Evolutionary conservation across 306 rosid genomes (phyloP).

Genomic region (Benincasa hispida): DNA sequence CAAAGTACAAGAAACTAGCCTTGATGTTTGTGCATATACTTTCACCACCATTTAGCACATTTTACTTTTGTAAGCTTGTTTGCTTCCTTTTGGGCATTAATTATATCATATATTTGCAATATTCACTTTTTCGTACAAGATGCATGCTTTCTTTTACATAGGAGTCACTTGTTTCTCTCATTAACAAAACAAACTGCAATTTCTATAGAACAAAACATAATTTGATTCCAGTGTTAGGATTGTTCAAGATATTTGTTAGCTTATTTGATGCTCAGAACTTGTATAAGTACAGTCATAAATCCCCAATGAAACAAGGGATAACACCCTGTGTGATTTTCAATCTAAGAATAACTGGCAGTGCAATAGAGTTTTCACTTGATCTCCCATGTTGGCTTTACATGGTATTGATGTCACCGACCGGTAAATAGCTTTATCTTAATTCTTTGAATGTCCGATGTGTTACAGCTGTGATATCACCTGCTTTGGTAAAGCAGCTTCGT

Average conservation of each 20-base stretch:
- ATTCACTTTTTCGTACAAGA: not conserved
- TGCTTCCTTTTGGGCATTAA: too few relatives aligned
- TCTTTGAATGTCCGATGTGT: constrained; percentile 7
- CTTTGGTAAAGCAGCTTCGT: constrained; percentile 1
- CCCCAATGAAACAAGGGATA: not conserved
- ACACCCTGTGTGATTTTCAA: not conserved
- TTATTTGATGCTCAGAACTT: not conserved
- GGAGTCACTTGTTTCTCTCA: not conserved
- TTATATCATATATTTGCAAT: not conserved
- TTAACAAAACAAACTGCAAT: not conserved
- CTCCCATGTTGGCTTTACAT: not conserved
- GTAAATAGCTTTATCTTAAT: constrained; percentile 5
- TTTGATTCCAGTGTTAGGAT: not conserved
- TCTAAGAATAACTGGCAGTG: not conserved
- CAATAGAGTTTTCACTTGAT: not conserved
- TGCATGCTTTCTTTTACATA: not conserved
- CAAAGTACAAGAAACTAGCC: not conserved
- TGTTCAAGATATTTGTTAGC: not conserved
- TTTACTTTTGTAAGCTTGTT: too few relatives aligned
- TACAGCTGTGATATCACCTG: constrained; percentile 45
- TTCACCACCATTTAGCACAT: too few relatives aligned
- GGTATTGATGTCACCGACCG: not conserved
- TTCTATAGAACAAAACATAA: not conserved
- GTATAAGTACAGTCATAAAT: not conserved
- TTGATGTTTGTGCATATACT: too few relatives aligned